phyloP scores from a whole-genome alignment of 768 basidiomycete species.

The Lactifluus piperatus region DNA sequence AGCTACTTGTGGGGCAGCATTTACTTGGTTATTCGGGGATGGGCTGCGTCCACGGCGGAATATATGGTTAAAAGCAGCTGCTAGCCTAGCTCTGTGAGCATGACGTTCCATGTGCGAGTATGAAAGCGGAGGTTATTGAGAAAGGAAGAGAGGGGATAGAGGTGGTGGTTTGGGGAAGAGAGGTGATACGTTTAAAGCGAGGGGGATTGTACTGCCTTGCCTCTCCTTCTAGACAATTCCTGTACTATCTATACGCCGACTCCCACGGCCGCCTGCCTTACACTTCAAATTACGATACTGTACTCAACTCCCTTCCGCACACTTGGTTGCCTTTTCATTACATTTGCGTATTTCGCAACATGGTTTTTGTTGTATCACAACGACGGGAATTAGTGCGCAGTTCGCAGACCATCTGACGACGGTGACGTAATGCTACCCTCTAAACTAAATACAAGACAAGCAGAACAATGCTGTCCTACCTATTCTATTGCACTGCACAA shows the following conservation, averaged over 20 bases:
- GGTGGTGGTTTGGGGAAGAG: neutral
- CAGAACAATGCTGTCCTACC: too few relatives aligned
- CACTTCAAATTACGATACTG: too few relatives aligned
- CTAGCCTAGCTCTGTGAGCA: neutral
- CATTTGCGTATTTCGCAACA: too few relatives aligned
- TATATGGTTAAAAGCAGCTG: neutral
- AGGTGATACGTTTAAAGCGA: neutral
- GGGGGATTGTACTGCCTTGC: neutral
- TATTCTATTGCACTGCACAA: too few relatives aligned
- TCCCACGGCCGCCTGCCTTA: neutral
- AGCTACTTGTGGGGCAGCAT: neutral
- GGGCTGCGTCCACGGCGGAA: constrained; percentile 7
- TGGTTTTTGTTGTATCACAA: too few relatives aligned
- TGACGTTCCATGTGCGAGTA: constrained; percentile 6
- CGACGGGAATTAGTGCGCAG: too few relatives aligned
- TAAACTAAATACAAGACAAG: too few relatives aligned
- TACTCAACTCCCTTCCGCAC: too few relatives aligned
- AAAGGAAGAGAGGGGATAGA: neutral
- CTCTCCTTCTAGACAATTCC: neutral
- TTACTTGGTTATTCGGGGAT: neutral
- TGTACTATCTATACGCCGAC: neutral
- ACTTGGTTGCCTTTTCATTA: too few relatives aligned
- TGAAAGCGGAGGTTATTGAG: neutral
- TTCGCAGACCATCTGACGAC: too few relatives aligned
- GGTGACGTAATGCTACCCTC: too few relatives aligned